Conservation (phyloP, 2,329 filamentous ascomycete species). For the Intubia oerlemansii region DNA sequence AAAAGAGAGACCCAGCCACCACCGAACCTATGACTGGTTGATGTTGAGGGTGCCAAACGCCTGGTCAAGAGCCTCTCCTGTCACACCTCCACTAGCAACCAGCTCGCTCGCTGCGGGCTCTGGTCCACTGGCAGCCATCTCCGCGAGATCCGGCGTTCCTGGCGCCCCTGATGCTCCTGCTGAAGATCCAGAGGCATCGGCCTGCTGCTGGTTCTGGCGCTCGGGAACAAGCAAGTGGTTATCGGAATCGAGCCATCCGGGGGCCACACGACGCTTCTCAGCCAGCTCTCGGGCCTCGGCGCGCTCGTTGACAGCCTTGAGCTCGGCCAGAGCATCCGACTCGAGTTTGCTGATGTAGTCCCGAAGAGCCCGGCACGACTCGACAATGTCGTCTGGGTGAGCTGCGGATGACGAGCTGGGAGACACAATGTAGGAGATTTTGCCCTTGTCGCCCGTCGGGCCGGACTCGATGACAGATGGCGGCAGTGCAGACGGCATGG, state of each 20-base stretch:
- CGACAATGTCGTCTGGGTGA: constrained; percentile 68
- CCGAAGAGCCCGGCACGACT: constrained; percentile 59
- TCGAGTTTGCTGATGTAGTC: constrained; percentile 51
- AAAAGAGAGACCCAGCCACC: too few relatives aligned
- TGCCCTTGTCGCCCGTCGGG: constrained; percentile 16
- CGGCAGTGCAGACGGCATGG: constrained; percentile 70
- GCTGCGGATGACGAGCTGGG: constrained; percentile 61
- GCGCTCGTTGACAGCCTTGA: constrained; percentile 48
- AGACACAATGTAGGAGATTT: constrained; percentile 55
- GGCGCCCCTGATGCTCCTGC: too few relatives aligned
- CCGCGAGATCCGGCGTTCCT: too few relatives aligned
- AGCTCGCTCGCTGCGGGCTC: too few relatives aligned
- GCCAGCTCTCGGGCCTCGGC: constrained; percentile 46
- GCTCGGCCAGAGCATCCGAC: constrained; percentile 42
- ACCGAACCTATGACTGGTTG: too few relatives aligned
- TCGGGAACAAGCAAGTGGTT: constrained; percentile 51
- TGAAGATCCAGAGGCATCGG: too few relatives aligned
- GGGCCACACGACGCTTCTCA: constrained; percentile 60
- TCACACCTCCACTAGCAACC: too few relatives aligned
- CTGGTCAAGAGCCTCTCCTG: constrained; percentile 6
- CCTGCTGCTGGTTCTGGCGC: constrained; percentile 17
- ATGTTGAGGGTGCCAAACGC: constrained; percentile 5
- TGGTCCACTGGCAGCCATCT: too few relatives aligned
- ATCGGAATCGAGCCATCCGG: constrained; percentile 68
- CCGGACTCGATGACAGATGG: constrained; percentile 31